A percentile compares a stretch with the other conserved stretches of the same genome.
Conservation (phyloP, 2,329 filamentous ascomycete species). For the Penicillium sp. region DNA sequence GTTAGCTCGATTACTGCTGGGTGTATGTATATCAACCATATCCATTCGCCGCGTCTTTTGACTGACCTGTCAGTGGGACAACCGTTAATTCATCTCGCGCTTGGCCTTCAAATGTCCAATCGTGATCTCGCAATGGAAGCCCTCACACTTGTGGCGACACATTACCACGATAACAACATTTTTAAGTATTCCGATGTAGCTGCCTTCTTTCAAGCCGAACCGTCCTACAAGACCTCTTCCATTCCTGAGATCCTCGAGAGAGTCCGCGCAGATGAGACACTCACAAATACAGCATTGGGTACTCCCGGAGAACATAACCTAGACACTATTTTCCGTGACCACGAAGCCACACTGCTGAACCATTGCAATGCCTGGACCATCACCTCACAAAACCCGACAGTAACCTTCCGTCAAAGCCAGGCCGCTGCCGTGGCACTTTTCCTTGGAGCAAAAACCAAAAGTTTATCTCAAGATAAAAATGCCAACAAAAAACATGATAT, state of each 20-base stretch:
- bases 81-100: conserved; percentile 91
- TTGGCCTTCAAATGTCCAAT: conserved; percentile 82
- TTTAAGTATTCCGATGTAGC: conserved; percentile 67
- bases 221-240: conserved; percentile 58
- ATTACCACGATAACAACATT: conserved; percentile 51
- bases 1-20: conserved; percentile 76
- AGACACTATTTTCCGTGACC: conserved; percentile 61
- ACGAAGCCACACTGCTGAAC: conserved; percentile 69
- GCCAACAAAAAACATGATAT: conserved; percentile 63
- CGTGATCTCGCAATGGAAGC: conserved; percentile 87
- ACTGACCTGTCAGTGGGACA: conserved; percentile 64
- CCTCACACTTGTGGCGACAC: conserved; percentile 63
- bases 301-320: conserved; percentile 59
- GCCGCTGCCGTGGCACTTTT: conserved; percentile 48
- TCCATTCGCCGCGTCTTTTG: conserved; percentile 20
- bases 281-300: conserved; percentile 62
- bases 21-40: conserved; percentile 52
- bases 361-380: conserved; percentile 90
- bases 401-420: conserved; percentile 70
- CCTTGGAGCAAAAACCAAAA: conserved; percentile 26
- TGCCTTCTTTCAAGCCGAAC: conserved; percentile 60
- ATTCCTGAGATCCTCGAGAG: conserved; percentile 68
- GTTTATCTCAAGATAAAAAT: not conserved
- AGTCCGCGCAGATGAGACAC: conserved; percentile 64
- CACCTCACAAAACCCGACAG: conserved; percentile 54